A percentile compares a stretch with the other conserved stretches of the same genome.
These are phyloP conservation scores for Fereydounia khargensis DNA, from an alignment of 1,284 basidiomycete species.

Conservation along the genomic window DNA sequence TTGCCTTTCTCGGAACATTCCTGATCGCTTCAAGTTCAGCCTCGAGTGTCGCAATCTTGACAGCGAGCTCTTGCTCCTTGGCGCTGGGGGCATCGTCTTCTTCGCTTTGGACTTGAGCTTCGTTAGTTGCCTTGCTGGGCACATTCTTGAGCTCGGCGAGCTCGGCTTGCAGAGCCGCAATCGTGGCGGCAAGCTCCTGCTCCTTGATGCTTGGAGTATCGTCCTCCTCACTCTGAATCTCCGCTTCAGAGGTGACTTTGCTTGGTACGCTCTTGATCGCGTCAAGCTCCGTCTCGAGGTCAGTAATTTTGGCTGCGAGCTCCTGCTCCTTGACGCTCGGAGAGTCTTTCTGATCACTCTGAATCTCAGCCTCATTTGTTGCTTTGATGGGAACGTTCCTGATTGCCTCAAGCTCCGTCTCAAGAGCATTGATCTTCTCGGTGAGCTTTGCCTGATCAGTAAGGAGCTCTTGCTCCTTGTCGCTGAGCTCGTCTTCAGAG, in stretches of 20 bases:
- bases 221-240: neutral
- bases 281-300: neutral
- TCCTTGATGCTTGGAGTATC: neutral
- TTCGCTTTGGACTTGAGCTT: too few relatives aligned
- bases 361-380: neutral
- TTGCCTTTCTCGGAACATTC: neutral
- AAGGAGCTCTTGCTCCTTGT: neutral
- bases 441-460: neutral
- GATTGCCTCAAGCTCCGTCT: neutral
- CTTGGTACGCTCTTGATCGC: neutral
- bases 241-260: too few relatives aligned
- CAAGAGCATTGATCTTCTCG: neutral
- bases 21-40: too few relatives aligned
- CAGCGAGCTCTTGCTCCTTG: too few relatives aligned
- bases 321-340: neutral
- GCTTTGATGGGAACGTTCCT: too few relatives aligned
- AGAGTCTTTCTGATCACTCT: neutral
- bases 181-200: neutral
- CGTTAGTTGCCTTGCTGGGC: too few relatives aligned
- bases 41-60: too few relatives aligned
- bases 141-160: too few relatives aligned
- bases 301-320: neutral
- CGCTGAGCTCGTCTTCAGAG: neutral
- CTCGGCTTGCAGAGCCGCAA: too few relatives aligned
- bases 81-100: too few relatives aligned